A percentile compares a stretch with the other conserved stretches of the same genome.
These are phyloP conservation scores for Petunia secreta DNA, from an alignment of 257 asterid species.

Conservation along the genomic window DNA sequence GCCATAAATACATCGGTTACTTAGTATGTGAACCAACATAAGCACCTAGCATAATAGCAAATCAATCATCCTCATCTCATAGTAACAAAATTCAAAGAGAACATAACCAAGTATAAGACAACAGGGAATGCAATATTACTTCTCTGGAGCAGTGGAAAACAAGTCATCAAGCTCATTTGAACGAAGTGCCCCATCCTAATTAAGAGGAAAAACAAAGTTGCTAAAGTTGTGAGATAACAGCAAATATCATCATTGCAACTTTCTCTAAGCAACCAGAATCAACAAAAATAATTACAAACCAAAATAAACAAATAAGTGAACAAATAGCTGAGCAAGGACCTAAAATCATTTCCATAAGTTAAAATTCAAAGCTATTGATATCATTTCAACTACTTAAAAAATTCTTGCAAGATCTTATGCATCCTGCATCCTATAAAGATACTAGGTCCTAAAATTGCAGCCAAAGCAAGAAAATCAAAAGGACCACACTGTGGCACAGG, in stretches of 20 bases:
- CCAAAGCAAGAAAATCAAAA: neutral
- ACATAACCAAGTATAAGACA: slow-evolving; percentile 20
- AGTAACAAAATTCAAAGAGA: slow-evolving; percentile 3
- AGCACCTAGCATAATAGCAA: neutral
- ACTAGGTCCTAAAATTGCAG: neutral
- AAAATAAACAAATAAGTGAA: slow-evolving; percentile 16
- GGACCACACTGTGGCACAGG: neutral
- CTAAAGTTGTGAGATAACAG: neutral
- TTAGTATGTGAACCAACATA: neutral
- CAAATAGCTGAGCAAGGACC: neutral
- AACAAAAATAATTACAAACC: slow-evolving; percentile 20
- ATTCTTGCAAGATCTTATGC: neutral
- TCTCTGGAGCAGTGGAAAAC: slow-evolving; percentile 95
- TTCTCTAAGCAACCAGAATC: slow-evolving; percentile 22
- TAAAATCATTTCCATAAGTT: neutral
- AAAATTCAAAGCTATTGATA: neutral
- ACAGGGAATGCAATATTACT: slow-evolving; percentile 54
- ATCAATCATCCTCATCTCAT: neutral
- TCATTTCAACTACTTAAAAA: neutral
- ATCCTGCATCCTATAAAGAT: neutral
- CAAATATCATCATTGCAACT: neutral
- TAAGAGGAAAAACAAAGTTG: slow-evolving; percentile 35
- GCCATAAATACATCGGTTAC: neutral
- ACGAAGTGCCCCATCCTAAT: slow-evolving; percentile 90
- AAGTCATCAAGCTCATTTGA: slow-evolving; percentile 86